Percentiles rank a stretch among this genome's conserved stretches.
phyloP scores from a whole-genome alignment of 1,284 basidiomycete genomes.

The Xerocomus cyaneibrunnescens region DNA sequence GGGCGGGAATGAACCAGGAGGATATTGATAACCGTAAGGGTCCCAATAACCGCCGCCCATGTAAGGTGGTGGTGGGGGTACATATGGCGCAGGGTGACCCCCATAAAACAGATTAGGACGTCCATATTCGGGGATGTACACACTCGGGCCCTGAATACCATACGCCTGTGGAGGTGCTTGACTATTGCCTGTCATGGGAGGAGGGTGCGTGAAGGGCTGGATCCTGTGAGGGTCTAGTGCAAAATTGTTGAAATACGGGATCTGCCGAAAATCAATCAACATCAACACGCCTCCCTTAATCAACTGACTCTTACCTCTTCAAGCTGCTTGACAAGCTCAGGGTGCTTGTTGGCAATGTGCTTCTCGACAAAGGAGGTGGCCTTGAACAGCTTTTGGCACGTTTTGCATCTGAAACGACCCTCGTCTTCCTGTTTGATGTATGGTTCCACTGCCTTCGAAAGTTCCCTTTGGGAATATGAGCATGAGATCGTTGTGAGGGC shows the following conservation, averaged over 20 bases:
- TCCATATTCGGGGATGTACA: constrained; percentile 48
- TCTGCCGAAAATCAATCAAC: constrained; percentile 44
- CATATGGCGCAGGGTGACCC: constrained; percentile 40
- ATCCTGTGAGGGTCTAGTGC: constrained; percentile 90
- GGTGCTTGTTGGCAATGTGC: constrained; percentile 88
- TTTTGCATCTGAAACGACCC: constrained; percentile 93
- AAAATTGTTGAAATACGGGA: constrained; percentile 91
- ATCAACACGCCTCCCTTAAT: constrained; percentile 4
- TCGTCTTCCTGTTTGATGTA: constrained; percentile 93
- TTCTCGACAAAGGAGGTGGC: constrained; percentile 95
- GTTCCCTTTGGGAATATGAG: constrained; percentile 55
- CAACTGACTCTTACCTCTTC: constrained; percentile 58
- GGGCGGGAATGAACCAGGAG: constrained; percentile 34
- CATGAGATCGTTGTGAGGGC: constrained; percentile 8
- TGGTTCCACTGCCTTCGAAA: constrained; percentile 73
- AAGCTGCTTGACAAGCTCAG: constrained; percentile 74
- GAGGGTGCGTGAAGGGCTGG: constrained; percentile 80
- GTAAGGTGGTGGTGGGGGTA: constrained; percentile 45
- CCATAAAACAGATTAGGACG: constrained; percentile 47
- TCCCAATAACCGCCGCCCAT: constrained; percentile 56
- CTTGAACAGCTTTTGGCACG: constrained; percentile 93
- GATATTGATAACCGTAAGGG: constrained; percentile 45
- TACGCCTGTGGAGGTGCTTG: constrained; percentile 78
- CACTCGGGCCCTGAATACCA: constrained; percentile 62
- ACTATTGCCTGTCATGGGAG: constrained; percentile 57